Evolutionary conservation across 2,329 filamentous ascomycete species (phyloP), one percentile per base, ranked within the genome.

Genomic region (Trichoderma oligosporum): DNA sequence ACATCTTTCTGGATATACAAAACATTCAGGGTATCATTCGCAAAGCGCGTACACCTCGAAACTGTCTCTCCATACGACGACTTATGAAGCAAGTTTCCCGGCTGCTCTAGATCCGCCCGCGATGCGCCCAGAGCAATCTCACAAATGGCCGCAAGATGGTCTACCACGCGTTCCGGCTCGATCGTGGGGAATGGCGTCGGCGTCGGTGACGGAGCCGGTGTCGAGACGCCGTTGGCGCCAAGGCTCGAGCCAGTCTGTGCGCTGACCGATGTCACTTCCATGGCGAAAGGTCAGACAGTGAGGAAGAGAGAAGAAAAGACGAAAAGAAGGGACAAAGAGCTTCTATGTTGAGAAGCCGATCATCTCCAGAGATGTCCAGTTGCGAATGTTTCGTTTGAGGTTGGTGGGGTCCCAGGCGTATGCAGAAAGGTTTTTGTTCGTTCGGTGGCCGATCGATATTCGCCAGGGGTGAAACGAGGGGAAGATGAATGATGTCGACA

Each of bases 1-100:
- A 86, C 70, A 69, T 93, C 90, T 75, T 97, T 96, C 70, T 94
- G 88, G 62, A 97, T 87, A 74, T 97, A 97, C 62, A 99, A 78
- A 56, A 88, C 91, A 61, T 87, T 85, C 75, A 96, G 91, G 58
- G 88, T 81, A 74, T 99, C 95, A 61, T 86, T 85, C 58, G 91
- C 91, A 74, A 97, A 97, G 66, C 92, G 87, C 64, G 85, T 85
- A 73, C 93, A 97, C 76, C 91, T 84, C 70, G 91, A 86, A 57
- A 96, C 76, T 6, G 94, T 97, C 66, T 97, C 93, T 54, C 80
- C 76, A 64, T 90, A 82, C 64, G 81, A 83, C 57, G 79, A 74
- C 67, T 85, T 80, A 58, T 91, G 91, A 61, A 99, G 80, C 73
- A 99, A 78, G 76, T 90, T 97, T 61, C 89, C 91, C 14, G 85